phyloP scores from a whole-genome alignment of 2,329 filamentous ascomycete species.

The Colletotrichum lupini region DNA sequence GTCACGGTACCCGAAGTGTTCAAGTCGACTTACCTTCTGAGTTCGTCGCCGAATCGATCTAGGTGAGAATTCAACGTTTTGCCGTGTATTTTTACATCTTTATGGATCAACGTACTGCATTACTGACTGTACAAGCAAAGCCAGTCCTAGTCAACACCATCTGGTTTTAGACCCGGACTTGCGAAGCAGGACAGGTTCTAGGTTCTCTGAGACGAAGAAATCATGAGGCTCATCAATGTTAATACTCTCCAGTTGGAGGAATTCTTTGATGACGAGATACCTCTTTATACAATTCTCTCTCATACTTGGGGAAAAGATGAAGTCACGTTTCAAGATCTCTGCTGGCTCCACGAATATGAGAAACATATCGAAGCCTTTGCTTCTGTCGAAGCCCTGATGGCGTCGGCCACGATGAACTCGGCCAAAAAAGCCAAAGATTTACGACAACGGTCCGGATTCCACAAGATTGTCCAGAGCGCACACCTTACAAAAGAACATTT shows the following conservation, averaged over 20 bases:
- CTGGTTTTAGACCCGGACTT: not conserved
- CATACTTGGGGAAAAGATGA: constrained; percentile 36
- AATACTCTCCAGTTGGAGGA: not conserved
- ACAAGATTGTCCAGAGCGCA: constrained; percentile 34
- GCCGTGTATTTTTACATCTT: no score
- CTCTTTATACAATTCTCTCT: constrained; percentile 35
- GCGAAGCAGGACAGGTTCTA: not conserved
- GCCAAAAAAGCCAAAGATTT: not conserved
- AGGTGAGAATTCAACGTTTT: no score
- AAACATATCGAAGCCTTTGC: not conserved
- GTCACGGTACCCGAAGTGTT: no score
- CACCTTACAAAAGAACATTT: constrained; percentile 26
- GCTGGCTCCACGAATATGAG: constrained; percentile 33
- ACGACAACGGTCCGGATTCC: not conserved
- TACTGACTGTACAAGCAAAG: not conserved
- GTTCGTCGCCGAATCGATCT: no score
- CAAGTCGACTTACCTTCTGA: no score
- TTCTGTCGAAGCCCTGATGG: not conserved
- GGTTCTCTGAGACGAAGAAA: not conserved
- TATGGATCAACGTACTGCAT: not conserved
- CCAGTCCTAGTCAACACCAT: not conserved
- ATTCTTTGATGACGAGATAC: not conserved
- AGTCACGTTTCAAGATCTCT: constrained; percentile 32
- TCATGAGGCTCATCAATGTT: not conserved
- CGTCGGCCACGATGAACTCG: not conserved